Evolutionary conservation across 495 filamentous ascomycete genomes (phyloP).

Genomic region (Venustampulla echinocandica): DNA sequence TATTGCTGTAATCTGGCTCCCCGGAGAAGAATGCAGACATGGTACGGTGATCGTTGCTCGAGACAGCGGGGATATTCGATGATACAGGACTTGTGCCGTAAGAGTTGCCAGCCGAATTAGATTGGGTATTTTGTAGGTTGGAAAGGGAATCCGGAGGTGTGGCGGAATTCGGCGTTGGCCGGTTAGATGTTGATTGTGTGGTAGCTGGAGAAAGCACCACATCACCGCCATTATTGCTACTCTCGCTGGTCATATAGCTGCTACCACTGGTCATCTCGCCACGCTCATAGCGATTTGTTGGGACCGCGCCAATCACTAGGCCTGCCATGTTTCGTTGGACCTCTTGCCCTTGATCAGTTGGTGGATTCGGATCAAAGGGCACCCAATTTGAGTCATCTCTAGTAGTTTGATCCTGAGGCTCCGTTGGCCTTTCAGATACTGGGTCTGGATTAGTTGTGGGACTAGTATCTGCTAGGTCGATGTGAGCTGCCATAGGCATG

Average conservation of each 20-base stretch:
- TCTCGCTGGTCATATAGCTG: constrained; percentile 26
- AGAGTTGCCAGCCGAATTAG: constrained; percentile 27
- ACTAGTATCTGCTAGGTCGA: no score
- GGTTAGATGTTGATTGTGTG: constrained; percentile 33
- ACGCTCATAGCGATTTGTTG: constrained; percentile 10
- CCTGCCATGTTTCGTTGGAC: constrained; percentile 26
- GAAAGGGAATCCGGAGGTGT: constrained; percentile 33
- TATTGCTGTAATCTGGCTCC: constrained; percentile 16
- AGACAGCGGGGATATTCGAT: constrained; percentile 28
- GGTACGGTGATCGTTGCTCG: constrained; percentile 23
- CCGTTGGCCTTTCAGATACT: neutral
- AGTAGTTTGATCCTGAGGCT: neutral
- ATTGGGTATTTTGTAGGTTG: constrained; percentile 22
- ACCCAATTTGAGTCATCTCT: constrained; percentile 12
- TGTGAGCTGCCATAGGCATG: no score
- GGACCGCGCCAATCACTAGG: constrained; percentile 17
- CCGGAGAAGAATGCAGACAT: constrained; percentile 13
- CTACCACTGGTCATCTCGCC: constrained; percentile 16
- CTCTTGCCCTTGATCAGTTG: constrained; percentile 15
- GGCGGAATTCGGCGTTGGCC: constrained; percentile 45
- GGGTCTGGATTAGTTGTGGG: no score
- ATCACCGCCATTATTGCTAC: constrained; percentile 12
- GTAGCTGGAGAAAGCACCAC: constrained; percentile 24
- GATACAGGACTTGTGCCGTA: constrained; percentile 37
- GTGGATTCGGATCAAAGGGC: neutral